Evolutionary conservation across 73 alveolate genomes (phyloP).

Genomic region (Diophrys appendiculata): DNA sequence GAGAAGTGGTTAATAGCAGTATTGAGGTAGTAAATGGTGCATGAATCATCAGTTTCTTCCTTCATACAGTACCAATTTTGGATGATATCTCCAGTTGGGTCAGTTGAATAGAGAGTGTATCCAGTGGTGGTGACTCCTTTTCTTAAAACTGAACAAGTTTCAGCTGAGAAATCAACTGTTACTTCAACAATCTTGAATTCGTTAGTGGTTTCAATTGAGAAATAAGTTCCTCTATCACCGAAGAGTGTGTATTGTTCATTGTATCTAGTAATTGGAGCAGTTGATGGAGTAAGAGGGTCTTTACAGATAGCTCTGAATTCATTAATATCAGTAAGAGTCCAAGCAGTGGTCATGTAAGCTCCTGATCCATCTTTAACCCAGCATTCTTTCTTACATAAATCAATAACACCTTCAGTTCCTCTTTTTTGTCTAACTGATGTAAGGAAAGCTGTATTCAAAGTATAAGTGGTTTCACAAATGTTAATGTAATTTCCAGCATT

Average conservation of each 20-base stretch:
- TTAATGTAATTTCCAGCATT: not conserved
- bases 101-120: not conserved
- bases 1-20: not conserved
- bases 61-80: not conserved
- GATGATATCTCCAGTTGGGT: not conserved
- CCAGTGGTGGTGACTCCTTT: not conserved
- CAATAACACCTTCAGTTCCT: not conserved
- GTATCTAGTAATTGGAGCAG: not conserved
- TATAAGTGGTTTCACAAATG: not conserved
- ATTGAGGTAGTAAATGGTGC: not conserved
- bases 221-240: not conserved
- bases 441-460: not conserved
- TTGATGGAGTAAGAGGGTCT: not conserved
- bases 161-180: not conserved
- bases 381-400: not conserved
- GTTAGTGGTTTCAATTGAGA: not conserved
- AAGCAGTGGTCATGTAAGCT: not conserved
- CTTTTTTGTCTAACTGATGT: not conserved
- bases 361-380: not conserved
- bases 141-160: not conserved
- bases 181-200: not conserved
- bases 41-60: not conserved
- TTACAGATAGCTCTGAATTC: not conserved
- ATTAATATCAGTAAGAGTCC: not conserved
- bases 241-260: not conserved